Evolutionary conservation across 805 yeast genomes (phyloP).

Genomic region (Kuraishia capsulata): DNA sequence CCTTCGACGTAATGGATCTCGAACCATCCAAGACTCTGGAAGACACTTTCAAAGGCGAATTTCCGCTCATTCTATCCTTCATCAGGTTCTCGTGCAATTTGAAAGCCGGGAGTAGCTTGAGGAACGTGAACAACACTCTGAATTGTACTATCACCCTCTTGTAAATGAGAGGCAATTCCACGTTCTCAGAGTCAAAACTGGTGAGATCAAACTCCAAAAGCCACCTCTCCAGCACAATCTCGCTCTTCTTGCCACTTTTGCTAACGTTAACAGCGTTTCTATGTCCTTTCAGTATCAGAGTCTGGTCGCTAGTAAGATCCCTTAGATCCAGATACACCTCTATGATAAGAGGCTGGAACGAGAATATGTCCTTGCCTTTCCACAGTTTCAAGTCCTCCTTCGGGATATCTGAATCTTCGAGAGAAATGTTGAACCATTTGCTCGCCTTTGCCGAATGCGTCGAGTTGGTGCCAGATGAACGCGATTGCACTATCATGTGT

Average conservation of each 20-base stretch:
- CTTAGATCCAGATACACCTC: conserved; percentile 75
- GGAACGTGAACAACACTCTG: conserved; percentile 60
- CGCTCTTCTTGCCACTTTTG: conserved; percentile 57
- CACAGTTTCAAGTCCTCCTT: conserved; percentile 58
- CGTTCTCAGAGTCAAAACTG: conserved; percentile 23
- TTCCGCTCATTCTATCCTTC: no score
- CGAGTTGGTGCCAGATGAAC: conserved; percentile 21
- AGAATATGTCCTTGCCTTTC: conserved; percentile 34
- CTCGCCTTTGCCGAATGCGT: conserved; percentile 24
- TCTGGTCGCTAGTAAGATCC: conserved; percentile 43
- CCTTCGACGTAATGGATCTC: conserved; percentile 69
- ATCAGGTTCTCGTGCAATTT: conserved; percentile 39
- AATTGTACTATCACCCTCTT: conserved; percentile 68
- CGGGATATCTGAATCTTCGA: conserved; percentile 22
- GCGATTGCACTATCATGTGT: conserved; percentile 41
- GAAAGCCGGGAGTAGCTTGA: conserved; percentile 65
- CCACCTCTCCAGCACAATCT: conserved; percentile 95
- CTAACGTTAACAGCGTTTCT: conserved; percentile 49
- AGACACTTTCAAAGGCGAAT: conserved; percentile 35
- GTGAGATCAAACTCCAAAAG: conserved; percentile 65
- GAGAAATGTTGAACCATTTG: conserved; percentile 57
- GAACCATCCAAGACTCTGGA: conserved; percentile 69
- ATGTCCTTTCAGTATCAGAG: conserved; percentile 48
- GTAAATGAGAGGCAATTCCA: conserved; percentile 60
- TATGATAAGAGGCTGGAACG: conserved; percentile 74